Base-by-base conservation (phyloP, 2,329 filamentous ascomycete genomes). In the Fusarium foetens region DNA sequence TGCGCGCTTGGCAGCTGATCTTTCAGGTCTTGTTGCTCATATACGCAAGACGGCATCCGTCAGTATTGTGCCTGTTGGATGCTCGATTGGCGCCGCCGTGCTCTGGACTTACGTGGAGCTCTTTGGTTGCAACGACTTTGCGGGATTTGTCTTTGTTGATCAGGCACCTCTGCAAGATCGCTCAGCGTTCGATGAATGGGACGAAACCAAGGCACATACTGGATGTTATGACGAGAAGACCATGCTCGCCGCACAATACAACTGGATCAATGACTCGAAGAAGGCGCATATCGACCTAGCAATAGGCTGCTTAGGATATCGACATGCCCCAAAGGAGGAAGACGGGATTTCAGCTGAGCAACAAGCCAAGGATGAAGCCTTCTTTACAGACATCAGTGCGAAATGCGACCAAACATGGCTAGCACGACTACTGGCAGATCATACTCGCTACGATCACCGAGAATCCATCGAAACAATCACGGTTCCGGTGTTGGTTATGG, bases 51-150 rank as follows among this genome's bases (percentile, higher is more conserved):
- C 63, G n/a, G 68, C 63, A n/a, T 51, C 70, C 9, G 58, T 70
- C n/a, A 59, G 60, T 21, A 66, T 77, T 29, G 58, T 77, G 21
- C 76, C 76, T 12, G 76, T 77, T 36, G 76, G 76, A 23, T 77
- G 76, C 39, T 77, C 76, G 17, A 77, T 77, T 35, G 76, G 76
- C 17, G 76, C 76, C 29, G 76, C 76, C 21, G 76, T 77, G 36
- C 58, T 77, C n/a, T 77, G 76, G 76, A 77, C 76, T 11, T 77
- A 77, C 11, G 33, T 75, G 23, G 76, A 77, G 36, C 49, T 77
- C 19, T 77, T 77, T 60, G 73, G 73, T 9, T 74, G 74, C 21
- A 51, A 49, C 17, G 75, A 77, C n/a, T 77, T 77, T 66, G 45
- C 68, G 11, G 76, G 76, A 2, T 58, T 77, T 49, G 76, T 77